Evolutionary conservation across 345 rosid species (phyloP).

Genomic region (Populus nigra): DNA sequence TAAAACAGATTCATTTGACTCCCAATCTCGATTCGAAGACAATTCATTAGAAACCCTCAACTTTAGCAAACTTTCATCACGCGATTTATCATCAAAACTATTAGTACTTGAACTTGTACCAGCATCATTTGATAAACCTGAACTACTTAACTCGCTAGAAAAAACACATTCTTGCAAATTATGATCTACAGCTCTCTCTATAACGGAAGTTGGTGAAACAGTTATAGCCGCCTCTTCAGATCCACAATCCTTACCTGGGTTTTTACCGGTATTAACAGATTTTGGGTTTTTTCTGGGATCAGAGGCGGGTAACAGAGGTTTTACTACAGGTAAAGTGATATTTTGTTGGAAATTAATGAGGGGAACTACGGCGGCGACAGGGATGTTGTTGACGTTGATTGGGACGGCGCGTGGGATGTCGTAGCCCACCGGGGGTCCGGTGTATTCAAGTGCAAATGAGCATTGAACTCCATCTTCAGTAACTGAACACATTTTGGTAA

Average conservation of each 20-base stretch:
- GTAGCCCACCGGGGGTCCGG: constrained; percentile 79
- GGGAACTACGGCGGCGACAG: constrained; percentile 93
- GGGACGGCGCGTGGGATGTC: constrained; percentile 90
- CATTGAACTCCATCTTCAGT: constrained; percentile 49
- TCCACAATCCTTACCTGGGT: constrained; percentile 12
- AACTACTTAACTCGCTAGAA: constrained; percentile 66
- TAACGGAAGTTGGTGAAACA: constrained; percentile 42
- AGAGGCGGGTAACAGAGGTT: constrained; percentile 52
- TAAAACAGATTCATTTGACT: constrained; percentile 70
- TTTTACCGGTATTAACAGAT: constrained; percentile 11
- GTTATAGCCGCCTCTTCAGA: constrained; percentile 24
- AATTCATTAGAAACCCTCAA: constrained; percentile 47
- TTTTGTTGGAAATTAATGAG: constrained; percentile 54
- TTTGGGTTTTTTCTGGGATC: constrained; percentile 43
- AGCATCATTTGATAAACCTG: constrained; percentile 41
- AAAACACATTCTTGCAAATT: constrained; percentile 32
- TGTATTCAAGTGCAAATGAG: constrained; percentile 80
- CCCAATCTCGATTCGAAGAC: constrained; percentile 61
- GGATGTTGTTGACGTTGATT: constrained; percentile 74
- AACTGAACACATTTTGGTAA: constrained; percentile 19
- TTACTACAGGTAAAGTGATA: constrained; percentile 73
- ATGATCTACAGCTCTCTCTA: constrained; percentile 38
- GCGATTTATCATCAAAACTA: constrained; percentile 55
- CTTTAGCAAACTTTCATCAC: constrained; percentile 42
- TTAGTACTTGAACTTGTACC: constrained; percentile 36